Percentiles rank a stretch among this genome's conserved stretches.
Conservation (phyloP, 2,329 filamentous ascomycete species). For the Amesomyces nigricolor region DNA sequence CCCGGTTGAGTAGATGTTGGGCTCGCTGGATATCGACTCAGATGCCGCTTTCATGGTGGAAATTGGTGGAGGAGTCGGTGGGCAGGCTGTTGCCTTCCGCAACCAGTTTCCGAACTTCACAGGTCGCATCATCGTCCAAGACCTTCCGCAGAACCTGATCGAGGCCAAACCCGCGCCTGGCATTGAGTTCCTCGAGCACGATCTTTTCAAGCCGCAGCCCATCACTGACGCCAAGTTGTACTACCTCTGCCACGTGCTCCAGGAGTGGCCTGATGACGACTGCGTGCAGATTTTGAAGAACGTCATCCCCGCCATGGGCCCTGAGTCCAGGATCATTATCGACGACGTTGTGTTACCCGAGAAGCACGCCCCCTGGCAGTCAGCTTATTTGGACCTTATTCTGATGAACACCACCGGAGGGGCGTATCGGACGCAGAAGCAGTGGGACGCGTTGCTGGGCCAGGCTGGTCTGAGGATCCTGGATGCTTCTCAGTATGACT, state of each 20-base stretch:
- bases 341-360: slow-evolving; percentile 40
- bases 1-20: slow-evolving; percentile 16
- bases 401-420: slow-evolving; percentile 34
- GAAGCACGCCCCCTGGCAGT: slow-evolving; percentile 29
- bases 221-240: slow-evolving; percentile 32
- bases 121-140: slow-evolving; percentile 15
- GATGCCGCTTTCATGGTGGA: slow-evolving; percentile 10
- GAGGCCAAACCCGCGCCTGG: not conserved
- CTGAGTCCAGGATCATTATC: slow-evolving; percentile 36
- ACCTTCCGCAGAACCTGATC: slow-evolving; percentile 3
- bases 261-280: slow-evolving; percentile 34
- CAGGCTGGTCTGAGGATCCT: slow-evolving; percentile 19
- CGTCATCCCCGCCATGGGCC: slow-evolving; percentile 29
- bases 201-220: slow-evolving; percentile 26
- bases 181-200: slow-evolving; percentile 12
- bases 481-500: slow-evolving; percentile 17
- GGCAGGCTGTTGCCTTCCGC: slow-evolving; percentile 1
- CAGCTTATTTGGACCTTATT: slow-evolving; percentile 32
- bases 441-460: slow-evolving; percentile 32
- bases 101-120: not conserved
- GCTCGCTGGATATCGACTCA: not conserved
- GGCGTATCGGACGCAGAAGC: slow-evolving; percentile 31
- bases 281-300: slow-evolving; percentile 31
- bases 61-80: slow-evolving; percentile 10
- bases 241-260: slow-evolving; percentile 35